Conservation (phyloP, 805 yeast species). For the Starmerella scarabaei region DNA sequence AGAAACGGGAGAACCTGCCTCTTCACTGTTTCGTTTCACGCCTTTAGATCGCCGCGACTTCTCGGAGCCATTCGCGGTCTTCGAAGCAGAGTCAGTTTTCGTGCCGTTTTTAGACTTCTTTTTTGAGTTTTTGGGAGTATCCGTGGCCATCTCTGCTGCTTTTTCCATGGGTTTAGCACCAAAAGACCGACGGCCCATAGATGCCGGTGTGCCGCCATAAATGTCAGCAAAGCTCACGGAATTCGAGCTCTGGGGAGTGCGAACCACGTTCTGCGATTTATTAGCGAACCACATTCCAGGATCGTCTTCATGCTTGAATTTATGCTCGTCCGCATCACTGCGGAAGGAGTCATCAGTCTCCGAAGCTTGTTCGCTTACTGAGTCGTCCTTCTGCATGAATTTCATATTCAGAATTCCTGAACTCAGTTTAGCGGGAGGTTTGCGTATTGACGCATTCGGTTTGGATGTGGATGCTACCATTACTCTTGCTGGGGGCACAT, state of each 20-base stretch:
- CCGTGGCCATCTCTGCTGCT: slow-evolving; percentile 5
- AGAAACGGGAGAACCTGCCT: too few species aligned
- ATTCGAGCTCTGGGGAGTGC: too few species aligned
- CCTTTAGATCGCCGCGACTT: too few species aligned
- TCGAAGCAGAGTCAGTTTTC: too few species aligned
- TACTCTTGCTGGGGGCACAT: too few species aligned
- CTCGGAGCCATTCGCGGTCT: too few species aligned
- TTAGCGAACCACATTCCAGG: slow-evolving; percentile 14
- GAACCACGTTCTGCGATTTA: background rate
- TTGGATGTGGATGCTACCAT: background rate
- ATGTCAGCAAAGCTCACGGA: slow-evolving; percentile 7
- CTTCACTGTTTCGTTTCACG: background rate
- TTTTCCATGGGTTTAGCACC: slow-evolving; percentile 3
- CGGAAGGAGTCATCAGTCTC: background rate
- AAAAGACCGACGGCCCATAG: slow-evolving; percentile 6
- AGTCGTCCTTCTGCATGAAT: slow-evolving; percentile 19
- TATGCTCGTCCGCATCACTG: background rate
- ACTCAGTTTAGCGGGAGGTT: slow-evolving; percentile 15
- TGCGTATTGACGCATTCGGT: background rate
- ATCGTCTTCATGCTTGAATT: slow-evolving; percentile 7
- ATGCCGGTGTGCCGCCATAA: slow-evolving; percentile 1
- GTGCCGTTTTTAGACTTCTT: too few species aligned
- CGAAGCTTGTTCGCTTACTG: background rate
- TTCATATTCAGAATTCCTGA: slow-evolving; percentile 22
- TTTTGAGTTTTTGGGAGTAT: background rate